Conservation (phyloP, 495 filamentous ascomycete genomes). For the Neurospora pannonica region DNA sequence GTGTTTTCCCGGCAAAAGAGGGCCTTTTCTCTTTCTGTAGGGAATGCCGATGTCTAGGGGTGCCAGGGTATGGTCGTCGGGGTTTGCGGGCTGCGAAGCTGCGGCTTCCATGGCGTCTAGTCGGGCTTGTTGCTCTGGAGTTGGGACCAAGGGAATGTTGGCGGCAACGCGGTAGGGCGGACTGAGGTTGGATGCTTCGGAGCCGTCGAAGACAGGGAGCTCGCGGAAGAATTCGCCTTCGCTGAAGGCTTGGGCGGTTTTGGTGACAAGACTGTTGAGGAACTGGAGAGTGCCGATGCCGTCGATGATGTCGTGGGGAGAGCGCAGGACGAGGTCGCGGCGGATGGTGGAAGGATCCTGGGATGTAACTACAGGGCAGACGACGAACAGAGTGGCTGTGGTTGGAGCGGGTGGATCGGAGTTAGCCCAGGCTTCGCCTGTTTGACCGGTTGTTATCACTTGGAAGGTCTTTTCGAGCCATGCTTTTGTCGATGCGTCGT, state of each 20-base stretch:
- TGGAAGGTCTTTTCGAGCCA: conserved; percentile 34
- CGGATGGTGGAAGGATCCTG: background rate
- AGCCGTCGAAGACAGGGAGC: conserved; percentile 2
- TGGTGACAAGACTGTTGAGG: conserved; percentile 16
- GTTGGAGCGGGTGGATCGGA: conserved; percentile 27
- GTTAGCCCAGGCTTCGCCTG: conserved; percentile 33
- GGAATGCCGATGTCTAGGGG: background rate
- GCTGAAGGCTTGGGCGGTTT: conserved; percentile 9
- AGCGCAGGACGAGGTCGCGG: conserved; percentile 33
- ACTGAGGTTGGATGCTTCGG: conserved; percentile 10
- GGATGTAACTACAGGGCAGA: conserved; percentile 8
- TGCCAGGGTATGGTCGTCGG: background rate
- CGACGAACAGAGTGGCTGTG: conserved; percentile 30
- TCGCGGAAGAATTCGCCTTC: background rate
- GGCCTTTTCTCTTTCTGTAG: background rate
- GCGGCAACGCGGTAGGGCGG: conserved; percentile 11
- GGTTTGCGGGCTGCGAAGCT: background rate
- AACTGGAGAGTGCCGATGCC: conserved; percentile 39
- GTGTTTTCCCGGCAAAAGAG: conserved; percentile 1
- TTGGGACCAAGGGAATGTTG: conserved; percentile 1
- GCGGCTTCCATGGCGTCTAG: background rate
- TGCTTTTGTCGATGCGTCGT: conserved; percentile 6
- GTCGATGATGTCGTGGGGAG: conserved; percentile 40
- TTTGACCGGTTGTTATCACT: conserved; percentile 17
- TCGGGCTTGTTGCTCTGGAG: background rate